Percentiles rank a stretch among this genome's conserved stretches.
Conservation (phyloP, 345 rosid species). For the Populus pruinosa region DNA sequence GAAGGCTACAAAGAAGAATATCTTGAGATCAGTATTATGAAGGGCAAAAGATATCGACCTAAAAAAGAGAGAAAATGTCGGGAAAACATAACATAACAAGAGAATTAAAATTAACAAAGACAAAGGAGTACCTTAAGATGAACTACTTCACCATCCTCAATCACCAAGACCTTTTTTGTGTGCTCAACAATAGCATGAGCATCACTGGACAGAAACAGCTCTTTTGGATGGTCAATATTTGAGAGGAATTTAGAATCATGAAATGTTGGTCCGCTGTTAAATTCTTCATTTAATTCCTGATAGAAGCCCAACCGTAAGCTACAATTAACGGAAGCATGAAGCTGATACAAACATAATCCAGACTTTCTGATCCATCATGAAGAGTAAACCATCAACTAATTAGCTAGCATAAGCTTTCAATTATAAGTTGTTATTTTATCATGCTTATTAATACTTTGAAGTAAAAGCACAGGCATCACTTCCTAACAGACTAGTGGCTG, state of each 20-base stretch:
- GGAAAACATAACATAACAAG: background rate
- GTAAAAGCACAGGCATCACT: too few relatives aligned
- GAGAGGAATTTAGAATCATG: conserved; percentile 61
- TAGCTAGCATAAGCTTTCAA: too few relatives aligned
- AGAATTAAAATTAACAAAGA: background rate
- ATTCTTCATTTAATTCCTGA: conserved; percentile 60
- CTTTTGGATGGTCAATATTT: conserved; percentile 66
- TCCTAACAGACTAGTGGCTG: too few relatives aligned
- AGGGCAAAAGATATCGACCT: background rate
- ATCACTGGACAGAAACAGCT: conserved; percentile 83
- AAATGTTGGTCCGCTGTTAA: conserved; percentile 44
- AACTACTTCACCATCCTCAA: conserved; percentile 91
- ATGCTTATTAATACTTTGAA: too few relatives aligned
- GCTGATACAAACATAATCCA: too few relatives aligned
- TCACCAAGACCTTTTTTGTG: conserved; percentile 78
- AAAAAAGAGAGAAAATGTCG: background rate
- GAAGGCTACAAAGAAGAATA: background rate
- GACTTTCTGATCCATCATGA: too few relatives aligned
- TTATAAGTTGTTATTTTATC: too few relatives aligned
- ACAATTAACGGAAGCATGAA: too few relatives aligned
- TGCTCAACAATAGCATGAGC: conserved; percentile 89
- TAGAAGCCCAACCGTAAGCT: background rate
- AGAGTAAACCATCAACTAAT: too few relatives aligned
- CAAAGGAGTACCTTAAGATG: conserved; percentile 61
- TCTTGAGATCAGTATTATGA: background rate